Evolutionary conservation across 352 stramenopile species (phyloP), one percentile per base, ranked within the genome.

Genomic region (Globisporangium orthogonon): DNA sequence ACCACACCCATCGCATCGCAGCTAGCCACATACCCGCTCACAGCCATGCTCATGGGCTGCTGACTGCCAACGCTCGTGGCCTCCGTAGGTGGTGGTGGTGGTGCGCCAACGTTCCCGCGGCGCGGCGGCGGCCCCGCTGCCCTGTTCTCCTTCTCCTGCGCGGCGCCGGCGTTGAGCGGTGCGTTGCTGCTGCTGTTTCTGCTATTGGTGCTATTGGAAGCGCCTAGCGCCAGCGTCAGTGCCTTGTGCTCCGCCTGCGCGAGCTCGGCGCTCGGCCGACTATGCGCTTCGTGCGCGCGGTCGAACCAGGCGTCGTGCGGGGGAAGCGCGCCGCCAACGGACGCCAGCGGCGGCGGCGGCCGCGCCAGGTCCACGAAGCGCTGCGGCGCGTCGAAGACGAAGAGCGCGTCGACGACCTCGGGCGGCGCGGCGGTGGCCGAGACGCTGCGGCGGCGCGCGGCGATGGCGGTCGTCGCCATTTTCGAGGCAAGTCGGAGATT

Each of bases 331-430:
- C 57, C 54, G 30, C 52, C 59, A 2, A 14, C 44, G 4, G 43
- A 11, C n/a, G n/a, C 7, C 17, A 14, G 48, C 43, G 17, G 52
- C 54, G 30, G 39, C 54, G 58, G 55, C n/a, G 68, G 62, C 0
- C 59, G 72, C 28, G 63, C 73, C 23, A 89, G 69, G 66, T 91
- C 77, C 23, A 66, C 47, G 51, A 79, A 89, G 39, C 62, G 56
- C 54, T 80, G 73, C 47, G 82, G 73, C 40, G 74, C 78, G 58
- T 89, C 82, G 52, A 91, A 91, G 69, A 87, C 82, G 65, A 89
- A 91, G 15, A 87, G 68, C 50, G 71, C 54, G 62, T 89, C 78
- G 10, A 90, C 50, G 46, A 44, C 54, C 18, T 41, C 40, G 40
- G 45, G 13, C 35, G 6, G 7, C 54, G 33, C 30, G 14, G 28